Evolutionary conservation across 1,284 basidiomycete species (phyloP).

Genomic region (Boletus calvinii): DNA sequence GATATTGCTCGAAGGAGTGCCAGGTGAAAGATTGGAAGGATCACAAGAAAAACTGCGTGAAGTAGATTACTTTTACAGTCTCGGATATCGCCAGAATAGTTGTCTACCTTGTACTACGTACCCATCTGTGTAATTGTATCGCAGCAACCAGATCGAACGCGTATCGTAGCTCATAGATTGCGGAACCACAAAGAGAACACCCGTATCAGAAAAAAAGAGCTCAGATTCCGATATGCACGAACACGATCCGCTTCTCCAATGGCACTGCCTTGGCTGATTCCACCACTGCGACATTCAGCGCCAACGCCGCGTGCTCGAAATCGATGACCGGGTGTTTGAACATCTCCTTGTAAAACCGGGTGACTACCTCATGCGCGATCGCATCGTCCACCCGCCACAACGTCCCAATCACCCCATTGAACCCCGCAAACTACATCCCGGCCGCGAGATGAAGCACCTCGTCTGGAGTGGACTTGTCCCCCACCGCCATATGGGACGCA

Average conservation of each 20-base stretch:
- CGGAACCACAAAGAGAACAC: too few species aligned
- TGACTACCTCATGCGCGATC: slow-evolving; percentile 3
- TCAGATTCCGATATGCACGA: too few species aligned
- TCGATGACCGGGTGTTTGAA: background rate
- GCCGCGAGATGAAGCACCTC: background rate
- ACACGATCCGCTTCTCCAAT: background rate
- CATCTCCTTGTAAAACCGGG: slow-evolving; percentile 7
- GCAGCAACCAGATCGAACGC: background rate
- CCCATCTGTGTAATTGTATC: background rate
- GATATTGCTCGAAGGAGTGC: slow-evolving; percentile 45
- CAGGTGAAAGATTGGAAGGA: slow-evolving; percentile 47
- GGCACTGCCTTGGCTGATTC: background rate
- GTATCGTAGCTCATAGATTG: too few species aligned
- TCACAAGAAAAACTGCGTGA: slow-evolving; percentile 35
- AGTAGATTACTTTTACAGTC: background rate
- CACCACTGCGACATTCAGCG: background rate
- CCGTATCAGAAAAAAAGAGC: too few species aligned
- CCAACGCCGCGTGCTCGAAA: background rate
- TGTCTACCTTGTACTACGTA: too few species aligned
- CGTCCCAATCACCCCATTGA: background rate
- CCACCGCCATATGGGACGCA: slow-evolving; percentile 1
- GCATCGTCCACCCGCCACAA: background rate
- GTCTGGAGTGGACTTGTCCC: background rate
- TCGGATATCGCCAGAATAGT: background rate
- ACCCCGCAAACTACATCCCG: background rate